phyloP scores from a whole-genome alignment of 1,284 basidiomycete species.

The Sanghuangporus baumii region DNA sequence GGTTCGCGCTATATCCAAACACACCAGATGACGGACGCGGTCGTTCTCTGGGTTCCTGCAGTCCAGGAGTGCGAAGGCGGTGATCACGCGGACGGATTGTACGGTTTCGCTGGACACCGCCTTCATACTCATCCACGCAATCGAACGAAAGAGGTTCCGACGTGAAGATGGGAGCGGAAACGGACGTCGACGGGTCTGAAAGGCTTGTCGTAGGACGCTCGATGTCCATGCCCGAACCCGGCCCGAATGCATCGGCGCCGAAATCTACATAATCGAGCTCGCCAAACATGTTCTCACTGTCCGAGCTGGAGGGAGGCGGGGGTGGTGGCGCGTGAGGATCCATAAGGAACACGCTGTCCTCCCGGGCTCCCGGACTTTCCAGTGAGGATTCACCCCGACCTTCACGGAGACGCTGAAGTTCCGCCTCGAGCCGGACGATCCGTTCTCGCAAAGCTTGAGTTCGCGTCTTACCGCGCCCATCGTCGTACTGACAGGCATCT shows the following conservation, averaged over 20 bases:
- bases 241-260: not conserved
- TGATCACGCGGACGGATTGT: not conserved
- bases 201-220: conserved; percentile 1
- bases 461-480: conserved; percentile 41
- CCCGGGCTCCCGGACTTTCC: conserved; percentile 1
- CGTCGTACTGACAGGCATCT: conserved; percentile 40
- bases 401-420: conserved; percentile 40
- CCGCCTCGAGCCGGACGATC: conserved; percentile 34
- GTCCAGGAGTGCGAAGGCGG: not conserved
- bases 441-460: conserved; percentile 42
- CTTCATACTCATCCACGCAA: not conserved
- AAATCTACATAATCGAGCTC: not conserved
- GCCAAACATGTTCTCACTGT: not conserved
- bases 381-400: conserved; percentile 18
- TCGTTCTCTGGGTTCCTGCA: not conserved
- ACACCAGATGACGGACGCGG: conserved; percentile 7
- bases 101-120: not conserved
- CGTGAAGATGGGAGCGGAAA: not conserved
- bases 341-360: conserved; percentile 32
- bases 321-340: conserved; percentile 32
- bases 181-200: not conserved
- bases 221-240: not conserved
- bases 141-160: not conserved
- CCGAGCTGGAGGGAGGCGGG: not conserved
- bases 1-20: conserved; percentile 12